Evolutionary conservation across 108 stramenopile genomes (phyloP).

Genomic region (Ochromonas danica): DNA sequence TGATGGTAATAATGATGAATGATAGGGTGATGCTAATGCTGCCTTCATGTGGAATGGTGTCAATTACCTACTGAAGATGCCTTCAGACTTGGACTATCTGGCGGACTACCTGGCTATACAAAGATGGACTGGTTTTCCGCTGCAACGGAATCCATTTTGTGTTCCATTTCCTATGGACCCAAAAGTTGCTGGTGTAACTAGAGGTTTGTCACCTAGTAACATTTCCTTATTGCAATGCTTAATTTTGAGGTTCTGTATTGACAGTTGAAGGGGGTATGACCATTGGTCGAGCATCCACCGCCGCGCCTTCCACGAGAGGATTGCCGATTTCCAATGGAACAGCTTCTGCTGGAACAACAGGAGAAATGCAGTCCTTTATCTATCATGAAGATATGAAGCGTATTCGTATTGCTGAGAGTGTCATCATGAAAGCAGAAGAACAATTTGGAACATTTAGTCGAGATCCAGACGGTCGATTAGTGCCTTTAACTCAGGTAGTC

Average conservation of each 20-base stretch:
- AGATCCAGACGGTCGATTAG: conserved; percentile 29
- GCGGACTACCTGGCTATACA: conserved; percentile 19
- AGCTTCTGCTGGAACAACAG: too few relatives aligned
- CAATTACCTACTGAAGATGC: conserved; percentile 55
- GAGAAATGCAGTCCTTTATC: conserved; percentile 9
- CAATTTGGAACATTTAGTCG: background rate
- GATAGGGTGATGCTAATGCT: background rate
- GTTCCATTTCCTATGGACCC: conserved; percentile 47
- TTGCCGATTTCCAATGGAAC: too few relatives aligned
- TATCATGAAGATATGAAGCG: conserved; percentile 16
- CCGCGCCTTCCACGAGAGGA: too few relatives aligned
- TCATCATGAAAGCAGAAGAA: conserved; percentile 28
- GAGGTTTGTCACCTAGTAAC: too few relatives aligned
- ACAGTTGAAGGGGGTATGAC: too few relatives aligned
- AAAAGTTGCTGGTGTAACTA: background rate
- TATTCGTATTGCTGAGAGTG: background rate
- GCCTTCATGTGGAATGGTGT: conserved; percentile 51
- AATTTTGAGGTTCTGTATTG: too few relatives aligned
- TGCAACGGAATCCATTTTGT: conserved; percentile 51
- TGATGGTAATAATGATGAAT: too few relatives aligned
- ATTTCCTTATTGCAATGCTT: too few relatives aligned
- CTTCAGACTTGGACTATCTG: conserved; percentile 47
- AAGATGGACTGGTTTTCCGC: conserved; percentile 45
- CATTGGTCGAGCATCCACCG: too few relatives aligned
- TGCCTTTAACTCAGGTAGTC: conserved; percentile 15